Conservation (phyloP, 768 basidiomycete species). For the Aureoboletus auriporus region DNA sequence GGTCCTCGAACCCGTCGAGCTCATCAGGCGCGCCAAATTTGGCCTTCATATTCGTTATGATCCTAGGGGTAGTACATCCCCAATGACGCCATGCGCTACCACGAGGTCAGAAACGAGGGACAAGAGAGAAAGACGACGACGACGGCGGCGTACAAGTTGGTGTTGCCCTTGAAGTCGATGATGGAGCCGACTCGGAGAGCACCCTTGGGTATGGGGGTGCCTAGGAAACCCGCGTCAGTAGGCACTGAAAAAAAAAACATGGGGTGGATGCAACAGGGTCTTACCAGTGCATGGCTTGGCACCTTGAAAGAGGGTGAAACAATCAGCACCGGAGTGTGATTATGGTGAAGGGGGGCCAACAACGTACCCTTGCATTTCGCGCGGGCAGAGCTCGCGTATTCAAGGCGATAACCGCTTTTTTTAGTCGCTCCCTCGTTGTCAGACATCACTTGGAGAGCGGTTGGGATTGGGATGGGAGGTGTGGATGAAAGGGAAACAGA, state of each 20-base stretch:
- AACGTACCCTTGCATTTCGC: slow-evolving; percentile 73
- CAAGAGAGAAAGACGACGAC: background rate
- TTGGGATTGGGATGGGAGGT: slow-evolving; percentile 12
- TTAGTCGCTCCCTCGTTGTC: slow-evolving; percentile 33
- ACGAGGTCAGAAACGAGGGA: background rate
- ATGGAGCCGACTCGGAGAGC: slow-evolving; percentile 67
- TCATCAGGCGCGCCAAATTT: slow-evolving; percentile 56
- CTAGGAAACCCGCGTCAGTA: slow-evolving; percentile 32
- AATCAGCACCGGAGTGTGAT: slow-evolving; percentile 16
- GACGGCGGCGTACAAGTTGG: slow-evolving; percentile 51
- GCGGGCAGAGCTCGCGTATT: slow-evolving; percentile 65
- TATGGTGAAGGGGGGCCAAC: slow-evolving; percentile 20
- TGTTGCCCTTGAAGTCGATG: slow-evolving; percentile 70
- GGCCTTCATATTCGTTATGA: slow-evolving; percentile 69
- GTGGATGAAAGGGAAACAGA: slow-evolving; percentile 28
- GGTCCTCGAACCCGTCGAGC: slow-evolving; percentile 82
- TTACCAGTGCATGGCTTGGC: slow-evolving; percentile 73
- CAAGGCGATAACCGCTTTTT: slow-evolving; percentile 64
- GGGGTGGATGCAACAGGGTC: slow-evolving; percentile 8
- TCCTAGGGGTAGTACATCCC: slow-evolving; percentile 75
- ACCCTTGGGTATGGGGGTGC: slow-evolving; percentile 70
- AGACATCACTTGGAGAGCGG: slow-evolving; percentile 27
- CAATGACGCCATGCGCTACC: slow-evolving; percentile 82
- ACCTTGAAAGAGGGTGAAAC: slow-evolving; percentile 41
- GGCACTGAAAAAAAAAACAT: too few relatives aligned